These are phyloP conservation scores for Kwoniella mangroviensis DNA, from an alignment of 768 basidiomycete species.

Conservation along the genomic window DNA sequence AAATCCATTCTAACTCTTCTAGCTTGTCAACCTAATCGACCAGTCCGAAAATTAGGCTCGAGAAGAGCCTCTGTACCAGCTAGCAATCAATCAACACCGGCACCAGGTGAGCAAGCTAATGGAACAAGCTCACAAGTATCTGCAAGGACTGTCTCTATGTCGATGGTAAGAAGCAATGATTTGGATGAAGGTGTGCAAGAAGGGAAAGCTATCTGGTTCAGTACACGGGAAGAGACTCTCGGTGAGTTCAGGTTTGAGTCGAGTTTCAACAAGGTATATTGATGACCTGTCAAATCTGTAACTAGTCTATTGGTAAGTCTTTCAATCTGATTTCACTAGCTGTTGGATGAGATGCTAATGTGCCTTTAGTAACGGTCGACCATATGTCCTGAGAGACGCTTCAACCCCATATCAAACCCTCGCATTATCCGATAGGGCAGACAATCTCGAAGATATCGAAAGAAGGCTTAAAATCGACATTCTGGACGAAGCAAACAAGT, in stretches of 20 bases:
- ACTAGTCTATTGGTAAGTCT: slow-evolving; percentile 65
- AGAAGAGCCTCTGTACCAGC: slow-evolving; percentile 25
- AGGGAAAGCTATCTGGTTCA: slow-evolving; percentile 75
- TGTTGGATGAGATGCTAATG: too few relatives aligned
- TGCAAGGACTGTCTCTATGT: slow-evolving; percentile 3
- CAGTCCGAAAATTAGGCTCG: slow-evolving; percentile 8
- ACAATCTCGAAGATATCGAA: slow-evolving; percentile 90
- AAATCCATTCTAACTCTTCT: slow-evolving; percentile 86
- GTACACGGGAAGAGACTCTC: slow-evolving; percentile 92
- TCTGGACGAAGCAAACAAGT: slow-evolving; percentile 78
- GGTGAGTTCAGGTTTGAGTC: slow-evolving; percentile 62
- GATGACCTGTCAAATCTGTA: too few relatives aligned
- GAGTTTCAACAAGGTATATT: background rate
- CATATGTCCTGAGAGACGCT: slow-evolving; percentile 89
- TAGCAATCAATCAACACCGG: background rate
- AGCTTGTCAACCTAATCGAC: slow-evolving; percentile 45
- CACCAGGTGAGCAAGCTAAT: slow-evolving; percentile 2
- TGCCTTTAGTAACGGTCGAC: slow-evolving; percentile 61
- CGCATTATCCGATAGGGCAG: slow-evolving; percentile 84
- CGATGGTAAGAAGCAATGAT: background rate
- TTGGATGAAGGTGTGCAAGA: slow-evolving; percentile 24
- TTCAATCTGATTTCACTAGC: background rate
- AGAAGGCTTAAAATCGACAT: slow-evolving; percentile 87
- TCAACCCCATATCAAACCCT: slow-evolving; percentile 79
- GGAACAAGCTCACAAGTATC: slow-evolving; percentile 1